Base-by-base conservation (phyloP, 176 grass and related monocot genomes). In the Dactylis glomerata region DNA sequence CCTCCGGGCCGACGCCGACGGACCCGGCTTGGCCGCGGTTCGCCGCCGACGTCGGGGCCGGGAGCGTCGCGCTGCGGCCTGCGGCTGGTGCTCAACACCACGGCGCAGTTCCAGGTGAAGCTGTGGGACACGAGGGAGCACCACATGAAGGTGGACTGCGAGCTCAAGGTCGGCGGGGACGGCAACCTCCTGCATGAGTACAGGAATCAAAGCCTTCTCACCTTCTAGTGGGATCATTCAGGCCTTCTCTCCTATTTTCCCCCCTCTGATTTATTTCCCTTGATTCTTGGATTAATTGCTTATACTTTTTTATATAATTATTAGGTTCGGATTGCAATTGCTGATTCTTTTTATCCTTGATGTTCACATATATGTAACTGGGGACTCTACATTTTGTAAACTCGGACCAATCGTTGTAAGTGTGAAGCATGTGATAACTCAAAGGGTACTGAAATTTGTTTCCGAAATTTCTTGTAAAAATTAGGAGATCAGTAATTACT, bases 121-220 rank as follows among this genome's bases (percentile, higher is more conserved):
- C 2, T 84, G 22, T 98, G 95, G 95, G 95, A 98, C 85, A 93
- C 83, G 12, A 78, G 45, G 67, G 37, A 45, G 32, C 96, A 98
- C 83, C 85, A 66, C 61, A 51, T 98, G 73, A 92, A 95, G 52
- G 93, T 83, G 11, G 65, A 85, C 8, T 98, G 96, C 66, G 64
- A 82, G 63, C 17, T 93, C 27, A 79, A 0, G 0, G 42, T 90
- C 3, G 32, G 69, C 1, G 78, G 78, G 27, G 88, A 97, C 30
- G 94, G 92, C 6, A 83, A 71, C 33, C 37, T 97, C 8, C 59
- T 85, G 86, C 63, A 72, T 30, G 9, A 79, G 36, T 79, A 82
- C 81, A 87, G 34, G 80, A 52, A 89, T 46, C n/a, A n/a, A 20
- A 37, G 50, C 81, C 26, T 31, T 97, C 41, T 84, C 36, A 82